Conservation (phyloP, 106 monocot genomes). For the Vanilla planifolia region DNA sequence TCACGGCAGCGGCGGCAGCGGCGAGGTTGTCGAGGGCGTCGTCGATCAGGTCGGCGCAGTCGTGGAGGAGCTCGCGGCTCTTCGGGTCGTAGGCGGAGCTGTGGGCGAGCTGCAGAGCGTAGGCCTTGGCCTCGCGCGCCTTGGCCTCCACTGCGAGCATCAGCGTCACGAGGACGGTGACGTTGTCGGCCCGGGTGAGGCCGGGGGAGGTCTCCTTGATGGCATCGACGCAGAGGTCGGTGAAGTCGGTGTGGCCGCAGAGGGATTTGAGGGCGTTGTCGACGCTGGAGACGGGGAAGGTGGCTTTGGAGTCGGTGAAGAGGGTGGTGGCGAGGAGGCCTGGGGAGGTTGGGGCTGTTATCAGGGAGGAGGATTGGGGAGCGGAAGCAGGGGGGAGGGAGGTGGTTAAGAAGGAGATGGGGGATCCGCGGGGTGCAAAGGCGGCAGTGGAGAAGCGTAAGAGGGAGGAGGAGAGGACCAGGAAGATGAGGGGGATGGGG, state of each 20-base stretch:
- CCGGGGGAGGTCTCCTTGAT: background rate
- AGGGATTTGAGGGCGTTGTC: background rate
- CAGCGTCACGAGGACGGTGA: slow-evolving; percentile 4
- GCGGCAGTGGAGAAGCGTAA: background rate
- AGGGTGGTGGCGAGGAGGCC: background rate
- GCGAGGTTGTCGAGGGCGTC: slow-evolving; percentile 6
- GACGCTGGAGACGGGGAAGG: background rate
- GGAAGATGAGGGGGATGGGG: background rate
- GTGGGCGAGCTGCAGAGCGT: background rate
- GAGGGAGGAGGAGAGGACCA: background rate
- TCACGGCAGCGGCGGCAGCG: background rate
- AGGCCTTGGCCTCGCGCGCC: background rate
- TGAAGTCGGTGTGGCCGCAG: slow-evolving; percentile 2
- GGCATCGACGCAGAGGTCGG: background rate
- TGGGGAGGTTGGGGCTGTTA: background rate
- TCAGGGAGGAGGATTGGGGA: no score
- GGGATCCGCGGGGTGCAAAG: background rate
- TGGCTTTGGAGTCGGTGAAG: background rate
- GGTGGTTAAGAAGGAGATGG: background rate
- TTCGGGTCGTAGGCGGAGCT: background rate
- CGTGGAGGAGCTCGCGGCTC: background rate
- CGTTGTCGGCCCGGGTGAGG: background rate
- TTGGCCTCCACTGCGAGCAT: background rate
- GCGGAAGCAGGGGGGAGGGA: no score
- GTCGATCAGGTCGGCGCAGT: background rate